Evolutionary conservation across 352 stramenopile genomes (phyloP).

Genomic region (Pythium insidiosum): DNA sequence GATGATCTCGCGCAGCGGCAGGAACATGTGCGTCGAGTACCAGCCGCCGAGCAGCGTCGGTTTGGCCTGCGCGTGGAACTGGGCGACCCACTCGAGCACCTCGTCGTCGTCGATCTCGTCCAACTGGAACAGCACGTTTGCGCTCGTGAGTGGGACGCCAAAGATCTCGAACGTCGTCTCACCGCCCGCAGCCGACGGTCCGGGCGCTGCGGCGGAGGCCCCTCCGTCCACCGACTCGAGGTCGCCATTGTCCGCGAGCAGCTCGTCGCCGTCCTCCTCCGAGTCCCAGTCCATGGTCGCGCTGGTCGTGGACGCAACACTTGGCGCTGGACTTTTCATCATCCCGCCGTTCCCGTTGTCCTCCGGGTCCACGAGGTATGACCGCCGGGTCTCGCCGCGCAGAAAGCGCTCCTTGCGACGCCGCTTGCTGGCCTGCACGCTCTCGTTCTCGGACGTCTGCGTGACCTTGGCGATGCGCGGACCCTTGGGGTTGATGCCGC

Average conservation of each 20-base stretch:
- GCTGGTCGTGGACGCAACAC: slow-evolving; percentile 3
- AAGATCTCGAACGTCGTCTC: slow-evolving; percentile 61
- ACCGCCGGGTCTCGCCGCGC: slow-evolving; percentile 46
- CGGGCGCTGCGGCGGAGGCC: slow-evolving; percentile 9
- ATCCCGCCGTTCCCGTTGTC: slow-evolving; percentile 1
- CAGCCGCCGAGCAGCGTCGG: slow-evolving; percentile 63
- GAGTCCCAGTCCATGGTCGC: slow-evolving; percentile 26
- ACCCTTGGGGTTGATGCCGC: slow-evolving; percentile 44
- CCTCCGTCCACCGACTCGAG: slow-evolving; percentile 17
- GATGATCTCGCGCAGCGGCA: slow-evolving; percentile 70
- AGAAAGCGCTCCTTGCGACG: slow-evolving; percentile 61
- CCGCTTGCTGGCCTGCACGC: slow-evolving; percentile 50
- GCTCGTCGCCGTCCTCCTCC: slow-evolving; percentile 35
- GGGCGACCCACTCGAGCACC: slow-evolving; percentile 37
- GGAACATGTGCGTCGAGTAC: slow-evolving; percentile 78
- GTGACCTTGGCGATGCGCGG: slow-evolving; percentile 69
- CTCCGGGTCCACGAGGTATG: slow-evolving; percentile 44
- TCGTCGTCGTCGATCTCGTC: slow-evolving; percentile 68
- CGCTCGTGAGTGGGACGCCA: slow-evolving; percentile 55
- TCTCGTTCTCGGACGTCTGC: slow-evolving; percentile 57
- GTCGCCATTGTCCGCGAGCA: slow-evolving; percentile 19
- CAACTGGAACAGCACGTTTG: slow-evolving; percentile 68
- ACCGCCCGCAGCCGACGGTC: neutral
- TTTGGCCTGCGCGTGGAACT: slow-evolving; percentile 31
- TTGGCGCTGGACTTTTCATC: slow-evolving; percentile 1